These are phyloP conservation scores for Leucocoprinus gongylophorus DNA, from an alignment of 1,284 basidiomycete species.

Conservation along the genomic window DNA sequence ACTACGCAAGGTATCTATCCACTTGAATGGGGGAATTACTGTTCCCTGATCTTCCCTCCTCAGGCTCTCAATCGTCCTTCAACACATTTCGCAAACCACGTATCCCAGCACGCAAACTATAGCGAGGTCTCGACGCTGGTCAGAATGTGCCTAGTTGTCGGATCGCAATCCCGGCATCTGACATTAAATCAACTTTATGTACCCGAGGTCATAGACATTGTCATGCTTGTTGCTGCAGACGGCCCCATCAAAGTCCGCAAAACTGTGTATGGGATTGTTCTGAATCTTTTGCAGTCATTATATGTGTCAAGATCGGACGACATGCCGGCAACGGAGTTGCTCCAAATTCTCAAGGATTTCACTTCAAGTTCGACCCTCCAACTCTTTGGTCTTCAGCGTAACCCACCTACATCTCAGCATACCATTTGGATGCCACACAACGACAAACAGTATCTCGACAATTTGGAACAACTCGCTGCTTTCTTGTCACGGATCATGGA, in stretches of 20 bases:
- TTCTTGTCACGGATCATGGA: conserved; percentile 63
- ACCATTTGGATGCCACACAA: conserved; percentile 44
- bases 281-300: conserved; percentile 76
- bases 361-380: conserved; percentile 51
- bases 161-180: conserved; percentile 58
- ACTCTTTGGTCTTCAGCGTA: conserved; percentile 67
- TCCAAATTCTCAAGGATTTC: conserved; percentile 55
- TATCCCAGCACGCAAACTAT: conserved; percentile 74
- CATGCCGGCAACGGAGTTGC: conserved; percentile 47
- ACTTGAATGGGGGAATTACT: not conserved
- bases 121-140: conserved; percentile 77
- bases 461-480: conserved; percentile 59
- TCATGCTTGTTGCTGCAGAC: conserved; percentile 67
- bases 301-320: conserved; percentile 57
- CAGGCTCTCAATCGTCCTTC: conserved; percentile 71
- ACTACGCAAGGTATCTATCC: conserved; percentile 57
- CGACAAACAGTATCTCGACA: conserved; percentile 59
- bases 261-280: conserved; percentile 73
- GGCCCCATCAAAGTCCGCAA: conserved; percentile 71
- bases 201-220: conserved; percentile 75
- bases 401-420: conserved; percentile 60
- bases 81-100: conserved; percentile 47
- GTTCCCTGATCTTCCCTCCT: conserved; percentile 11
- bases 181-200: conserved; percentile 72
- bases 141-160: conserved; percentile 65